Percentiles rank a stretch among this genome's conserved stretches.
These are phyloP conservation scores for Schizosaccharomyces versatilis DNA, from an alignment of 1,139 yeast genomes.

Conservation along the genomic window DNA sequence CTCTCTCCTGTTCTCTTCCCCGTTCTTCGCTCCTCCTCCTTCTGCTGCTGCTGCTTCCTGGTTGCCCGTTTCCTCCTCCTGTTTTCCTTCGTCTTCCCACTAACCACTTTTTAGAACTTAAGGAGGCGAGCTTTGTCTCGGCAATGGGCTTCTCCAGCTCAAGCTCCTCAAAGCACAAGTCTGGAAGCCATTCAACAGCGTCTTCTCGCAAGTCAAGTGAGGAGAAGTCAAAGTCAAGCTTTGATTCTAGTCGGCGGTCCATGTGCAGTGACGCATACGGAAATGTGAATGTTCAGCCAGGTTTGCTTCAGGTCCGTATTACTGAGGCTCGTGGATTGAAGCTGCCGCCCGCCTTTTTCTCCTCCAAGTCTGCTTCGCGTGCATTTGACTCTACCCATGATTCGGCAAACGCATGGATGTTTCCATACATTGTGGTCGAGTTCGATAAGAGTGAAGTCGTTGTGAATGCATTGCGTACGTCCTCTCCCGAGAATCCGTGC, in stretches of 20 bases:
- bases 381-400: too few species aligned
- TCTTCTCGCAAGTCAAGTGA: constrained; percentile 1
- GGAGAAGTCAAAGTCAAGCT: not conserved
- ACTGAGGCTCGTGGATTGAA: not conserved
- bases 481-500: constrained; percentile 29
- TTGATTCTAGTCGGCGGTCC: not conserved
- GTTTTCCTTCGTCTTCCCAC: not conserved
- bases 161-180: not conserved
- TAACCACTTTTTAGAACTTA: not conserved
- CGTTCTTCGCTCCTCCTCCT: too few species aligned
- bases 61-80: not conserved
- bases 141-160: not conserved
- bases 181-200: not conserved
- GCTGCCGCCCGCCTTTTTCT: not conserved
- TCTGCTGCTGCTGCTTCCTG: not conserved
- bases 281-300: not conserved
- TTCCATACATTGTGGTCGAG: constrained; percentile 23
- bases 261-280: not conserved
- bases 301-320: not conserved
- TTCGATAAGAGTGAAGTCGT: constrained; percentile 46
- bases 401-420: constrained; percentile 8
- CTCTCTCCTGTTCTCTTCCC: too few species aligned
- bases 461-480: constrained; percentile 33
- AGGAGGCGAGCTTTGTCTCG: not conserved
- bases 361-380: not conserved